These are phyloP conservation scores for Trypanosoma brucei DNA, from an alignment of 208 protist species.

Conservation along the genomic window DNA sequence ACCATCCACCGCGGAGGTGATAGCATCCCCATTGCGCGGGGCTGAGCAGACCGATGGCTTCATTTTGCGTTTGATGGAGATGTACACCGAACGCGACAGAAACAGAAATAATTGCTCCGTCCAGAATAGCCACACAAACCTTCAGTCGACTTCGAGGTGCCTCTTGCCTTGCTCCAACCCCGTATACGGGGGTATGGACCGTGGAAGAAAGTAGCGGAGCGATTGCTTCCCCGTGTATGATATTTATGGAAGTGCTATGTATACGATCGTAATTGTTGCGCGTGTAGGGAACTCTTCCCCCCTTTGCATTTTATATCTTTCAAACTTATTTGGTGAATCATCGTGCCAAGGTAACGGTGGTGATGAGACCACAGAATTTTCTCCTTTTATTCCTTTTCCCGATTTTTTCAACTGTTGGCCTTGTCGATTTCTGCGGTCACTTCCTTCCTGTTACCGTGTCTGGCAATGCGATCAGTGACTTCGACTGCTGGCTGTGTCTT, in stretches of 20 bases:
- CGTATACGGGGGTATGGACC: constrained; percentile 12
- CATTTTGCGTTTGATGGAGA: constrained; percentile 73
- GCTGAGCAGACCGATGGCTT: constrained; percentile 69
- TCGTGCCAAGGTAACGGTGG: too few species aligned
- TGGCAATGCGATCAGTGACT: too few species aligned
- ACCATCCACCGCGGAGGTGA: constrained; percentile 70
- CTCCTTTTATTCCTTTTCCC: constrained; percentile 3
- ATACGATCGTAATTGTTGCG: too few species aligned
- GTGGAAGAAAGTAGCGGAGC: constrained; percentile 10
- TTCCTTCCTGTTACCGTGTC: too few species aligned
- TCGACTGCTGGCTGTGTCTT: too few species aligned
- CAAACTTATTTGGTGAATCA: too few species aligned
- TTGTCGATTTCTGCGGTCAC: too few species aligned
- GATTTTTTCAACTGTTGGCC: constrained; percentile 6
- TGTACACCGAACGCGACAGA: constrained; percentile 61
- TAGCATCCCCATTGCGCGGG: constrained; percentile 36
- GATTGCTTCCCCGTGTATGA: too few species aligned
- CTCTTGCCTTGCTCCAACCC: constrained; percentile 20
- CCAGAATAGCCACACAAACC: background rate
- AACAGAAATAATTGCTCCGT: constrained; percentile 1
- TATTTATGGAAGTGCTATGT: too few species aligned
- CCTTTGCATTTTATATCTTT: too few species aligned
- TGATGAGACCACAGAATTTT: background rate
- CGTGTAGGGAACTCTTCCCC: too few species aligned
- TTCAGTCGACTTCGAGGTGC: constrained; percentile 4